Base-by-base conservation (phyloP, 768 basidiomycete species). In the Mycena epipterygia region DNA sequence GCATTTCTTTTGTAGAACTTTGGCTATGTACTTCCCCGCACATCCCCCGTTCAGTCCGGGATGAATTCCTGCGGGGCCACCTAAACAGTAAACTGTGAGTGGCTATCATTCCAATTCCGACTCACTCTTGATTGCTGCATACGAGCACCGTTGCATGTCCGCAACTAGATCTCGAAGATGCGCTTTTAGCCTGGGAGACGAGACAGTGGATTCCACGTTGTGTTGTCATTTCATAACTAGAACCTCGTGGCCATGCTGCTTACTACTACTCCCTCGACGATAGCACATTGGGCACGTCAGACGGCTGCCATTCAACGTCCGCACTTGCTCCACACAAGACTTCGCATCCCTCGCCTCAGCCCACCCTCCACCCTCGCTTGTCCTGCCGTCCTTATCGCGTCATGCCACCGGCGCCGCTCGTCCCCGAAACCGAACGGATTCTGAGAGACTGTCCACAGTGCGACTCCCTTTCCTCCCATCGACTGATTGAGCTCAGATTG, bases 271-370 rank as follows among this genome's bases (percentile, higher is more conserved):
- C n/a, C n/a, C n/a, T n/a, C n/a, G n/a, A n/a, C n/a, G n/a, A n/a
- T n/a, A n/a, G n/a, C n/a, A n/a, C n/a, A n/a, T n/a, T n/a, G 39
- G 14, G 12, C 16, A 41, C 39, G 39, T 11, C 7, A 41, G 39
- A 41, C 51, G 51, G 51, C 51, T 52, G 51, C 30, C 17, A 52
- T 32, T 29, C 35, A 58, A 44, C 58, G 58, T 30, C 49, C 46
- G 61, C 49, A 52, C 51, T 52, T 63, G n/a, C 61, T 49, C 61
- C 61, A 51, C 61, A 51, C 48, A 35, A 17, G 49, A 63, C 48
- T 41, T 46, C 27, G 1, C 48, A 33, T 48, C 32, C 21, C 58
- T 59, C 58, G 17, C 41, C 42, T 46, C 44, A 48, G 59, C 44
- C 39, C 46, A 60, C 59, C 17, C 11, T 46, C 58, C 21, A 44